phyloP scores from a whole-genome alignment of 2,329 filamentous ascomycete species.

The Trichoderma atroviride region DNA sequence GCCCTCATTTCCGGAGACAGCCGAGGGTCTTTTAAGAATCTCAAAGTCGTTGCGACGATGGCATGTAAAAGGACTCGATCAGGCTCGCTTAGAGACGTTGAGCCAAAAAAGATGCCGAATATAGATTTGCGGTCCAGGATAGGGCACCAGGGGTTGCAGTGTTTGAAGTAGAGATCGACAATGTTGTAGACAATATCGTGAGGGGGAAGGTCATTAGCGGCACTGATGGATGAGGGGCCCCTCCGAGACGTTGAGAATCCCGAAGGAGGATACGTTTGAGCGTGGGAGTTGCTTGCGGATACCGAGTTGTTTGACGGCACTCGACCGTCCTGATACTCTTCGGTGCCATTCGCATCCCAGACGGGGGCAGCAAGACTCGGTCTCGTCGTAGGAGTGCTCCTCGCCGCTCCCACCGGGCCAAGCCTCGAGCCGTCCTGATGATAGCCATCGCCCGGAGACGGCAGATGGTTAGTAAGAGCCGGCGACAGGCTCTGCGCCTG shows the following conservation, averaged over 20 bases:
- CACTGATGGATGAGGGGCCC: conserved; percentile 39
- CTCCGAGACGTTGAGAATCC: conserved; percentile 22
- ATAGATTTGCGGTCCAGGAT: conserved; percentile 50
- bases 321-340: conserved; percentile 15
- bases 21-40: conserved; percentile 46
- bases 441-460: conserved; percentile 36
- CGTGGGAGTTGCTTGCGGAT: conserved; percentile 1
- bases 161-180: conserved; percentile 65
- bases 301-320: conserved; percentile 1
- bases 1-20: conserved; percentile 43
- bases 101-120: conserved; percentile 45
- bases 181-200: conserved; percentile 63
- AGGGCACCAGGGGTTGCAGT: conserved; percentile 63
- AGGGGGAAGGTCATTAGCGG: conserved; percentile 56
- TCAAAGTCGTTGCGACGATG: conserved; percentile 48
- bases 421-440: conserved; percentile 22
- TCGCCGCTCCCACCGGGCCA: conserved; percentile 18
- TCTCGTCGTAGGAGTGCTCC: conserved; percentile 16
- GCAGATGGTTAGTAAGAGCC: conserved; percentile 43
- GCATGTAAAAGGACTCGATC: conserved; percentile 48
- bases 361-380: conserved; percentile 18
- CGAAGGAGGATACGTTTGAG: conserved; percentile 17
- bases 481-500: conserved; percentile 36
- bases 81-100: conserved; percentile 43
- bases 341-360: conserved; percentile 13